phyloP scores from a whole-genome alignment of 2,329 filamentous ascomycete species.

The Amauroascus verrucosus region DNA sequence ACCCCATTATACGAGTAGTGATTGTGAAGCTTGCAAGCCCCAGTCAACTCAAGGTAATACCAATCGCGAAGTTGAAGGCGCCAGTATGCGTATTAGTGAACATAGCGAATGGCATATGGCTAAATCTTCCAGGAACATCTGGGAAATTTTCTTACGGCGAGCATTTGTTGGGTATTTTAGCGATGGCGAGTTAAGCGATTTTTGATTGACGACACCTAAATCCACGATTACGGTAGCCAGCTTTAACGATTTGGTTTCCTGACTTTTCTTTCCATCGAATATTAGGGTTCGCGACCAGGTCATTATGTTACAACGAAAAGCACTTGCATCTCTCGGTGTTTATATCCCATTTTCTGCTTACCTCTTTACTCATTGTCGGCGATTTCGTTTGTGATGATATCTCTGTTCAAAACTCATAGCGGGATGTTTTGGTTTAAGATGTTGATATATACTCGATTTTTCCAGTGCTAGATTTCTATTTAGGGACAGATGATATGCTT shows the following conservation, averaged over 20 bases:
- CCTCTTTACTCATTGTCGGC: not conserved
- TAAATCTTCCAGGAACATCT: conserved; percentile 11
- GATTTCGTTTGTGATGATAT: not conserved
- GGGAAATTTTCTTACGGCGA: conserved; percentile 16
- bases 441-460: not conserved
- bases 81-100: not conserved
- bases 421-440: not conserved
- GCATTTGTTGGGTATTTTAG: conserved; percentile 17
- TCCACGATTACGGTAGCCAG: not conserved
- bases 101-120: not conserved
- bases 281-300: not conserved
- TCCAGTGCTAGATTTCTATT: no score
- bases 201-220: not conserved
- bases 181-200: conserved; percentile 6
- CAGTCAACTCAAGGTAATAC: not conserved
- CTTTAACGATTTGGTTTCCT: not conserved
- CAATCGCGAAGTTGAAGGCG: not conserved
- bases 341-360: not conserved
- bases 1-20: not conserved
- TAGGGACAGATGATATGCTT: no score
- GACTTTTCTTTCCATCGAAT: not conserved
- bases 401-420: not conserved
- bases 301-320: not conserved
- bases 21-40: not conserved
- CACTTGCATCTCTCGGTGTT: not conserved